Percentiles rank a stretch among this genome's conserved stretches.
Conservation (phyloP, 83 land plant species). For the Picea engelmannii region DNA sequence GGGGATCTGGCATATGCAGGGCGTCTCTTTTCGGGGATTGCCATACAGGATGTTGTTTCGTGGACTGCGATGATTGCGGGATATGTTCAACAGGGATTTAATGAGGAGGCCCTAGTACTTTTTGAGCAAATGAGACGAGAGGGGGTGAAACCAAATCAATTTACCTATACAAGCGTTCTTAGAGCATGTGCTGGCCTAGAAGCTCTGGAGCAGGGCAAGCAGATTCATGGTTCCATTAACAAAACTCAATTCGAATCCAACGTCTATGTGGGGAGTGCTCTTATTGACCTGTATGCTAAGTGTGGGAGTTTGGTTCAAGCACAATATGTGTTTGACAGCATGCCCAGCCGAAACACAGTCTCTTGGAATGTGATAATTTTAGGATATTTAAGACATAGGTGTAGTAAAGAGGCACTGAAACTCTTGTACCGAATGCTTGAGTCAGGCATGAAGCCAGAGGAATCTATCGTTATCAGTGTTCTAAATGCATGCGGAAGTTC, state of each 20-base stretch:
- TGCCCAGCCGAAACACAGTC: too few species aligned
- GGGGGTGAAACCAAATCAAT: slow-evolving; percentile 21
- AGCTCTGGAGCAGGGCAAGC: slow-evolving; percentile 32
- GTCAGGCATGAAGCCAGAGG: too few species aligned
- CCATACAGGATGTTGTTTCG: neutral
- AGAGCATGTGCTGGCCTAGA: slow-evolving; percentile 31
- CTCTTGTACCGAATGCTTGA: too few species aligned
- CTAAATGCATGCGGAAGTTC: too few species aligned
- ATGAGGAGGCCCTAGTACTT: neutral
- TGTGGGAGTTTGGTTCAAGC: slow-evolving; percentile 21
- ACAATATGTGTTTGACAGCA: too few species aligned
- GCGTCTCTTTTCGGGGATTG: neutral
- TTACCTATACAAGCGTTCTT: slow-evolving; percentile 34
- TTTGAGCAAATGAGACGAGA: slow-evolving; percentile 24
- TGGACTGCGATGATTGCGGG: neutral
- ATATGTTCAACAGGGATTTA: neutral
- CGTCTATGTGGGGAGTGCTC: neutral
- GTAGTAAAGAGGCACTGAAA: too few species aligned
- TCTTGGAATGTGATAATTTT: too few species aligned
- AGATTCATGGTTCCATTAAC: slow-evolving; percentile 26
- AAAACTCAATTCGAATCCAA: neutral
- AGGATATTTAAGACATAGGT: too few species aligned
- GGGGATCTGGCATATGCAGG: neutral
- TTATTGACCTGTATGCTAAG: slow-evolving; percentile 50
- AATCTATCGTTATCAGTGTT: too few species aligned